These are phyloP conservation scores for Thermochaetoides dissita DNA, from an alignment of 2,329 filamentous ascomycete species.

Conservation along the genomic window DNA sequence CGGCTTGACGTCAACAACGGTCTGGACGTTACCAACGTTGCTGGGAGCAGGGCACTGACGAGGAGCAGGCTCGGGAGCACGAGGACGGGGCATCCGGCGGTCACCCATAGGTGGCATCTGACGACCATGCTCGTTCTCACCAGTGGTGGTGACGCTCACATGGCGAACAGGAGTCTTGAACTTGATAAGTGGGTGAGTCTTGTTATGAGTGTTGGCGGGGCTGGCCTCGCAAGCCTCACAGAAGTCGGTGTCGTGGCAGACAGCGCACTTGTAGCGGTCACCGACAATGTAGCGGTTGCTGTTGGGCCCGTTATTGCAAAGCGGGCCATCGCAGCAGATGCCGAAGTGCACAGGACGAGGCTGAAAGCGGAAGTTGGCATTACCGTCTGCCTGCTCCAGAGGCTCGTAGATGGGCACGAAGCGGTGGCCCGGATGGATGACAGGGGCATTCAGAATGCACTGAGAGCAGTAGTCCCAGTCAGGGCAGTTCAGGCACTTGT, in stretches of 20 bases:
- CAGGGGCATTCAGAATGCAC: slow-evolving; percentile 53
- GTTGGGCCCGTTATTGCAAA: slow-evolving; percentile 43
- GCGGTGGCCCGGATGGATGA: slow-evolving; percentile 68
- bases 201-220: slow-evolving; percentile 75
- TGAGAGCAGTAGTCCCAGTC: slow-evolving; percentile 90
- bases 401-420: slow-evolving; percentile 80
- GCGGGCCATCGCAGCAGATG: slow-evolving; percentile 87
- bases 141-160: slow-evolving; percentile 72
- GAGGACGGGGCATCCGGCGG: slow-evolving; percentile 21
- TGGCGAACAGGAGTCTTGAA: slow-evolving; percentile 86
- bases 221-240: slow-evolving; percentile 87
- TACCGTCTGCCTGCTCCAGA: slow-evolving; percentile 26
- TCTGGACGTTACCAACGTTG: slow-evolving; percentile 40
- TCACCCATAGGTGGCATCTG: slow-evolving; percentile 62
- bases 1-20: slow-evolving; percentile 42
- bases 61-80: slow-evolving; percentile 36
- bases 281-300: slow-evolving; percentile 60
- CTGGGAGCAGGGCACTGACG: neutral
- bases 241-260: slow-evolving; percentile 91
- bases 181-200: slow-evolving; percentile 92
- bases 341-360: slow-evolving; percentile 53
- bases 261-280: slow-evolving; percentile 88
- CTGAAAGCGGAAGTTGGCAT: slow-evolving; percentile 23
- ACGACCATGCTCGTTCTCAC: slow-evolving; percentile 57
- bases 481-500: slow-evolving; percentile 94